Evolutionary conservation across 257 asterid genomes (phyloP).

Genomic region (Nemophila menziesii): DNA sequence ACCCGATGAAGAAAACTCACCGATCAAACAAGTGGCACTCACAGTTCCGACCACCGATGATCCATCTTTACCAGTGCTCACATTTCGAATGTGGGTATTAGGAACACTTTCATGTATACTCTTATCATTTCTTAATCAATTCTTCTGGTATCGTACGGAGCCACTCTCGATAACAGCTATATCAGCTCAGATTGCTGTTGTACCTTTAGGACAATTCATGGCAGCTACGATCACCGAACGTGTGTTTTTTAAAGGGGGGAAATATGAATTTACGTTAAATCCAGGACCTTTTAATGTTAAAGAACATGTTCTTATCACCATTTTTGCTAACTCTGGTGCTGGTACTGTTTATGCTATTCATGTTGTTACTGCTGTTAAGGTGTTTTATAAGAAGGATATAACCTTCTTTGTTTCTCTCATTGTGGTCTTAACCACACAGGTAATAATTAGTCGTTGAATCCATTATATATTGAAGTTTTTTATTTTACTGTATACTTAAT

Average conservation of each 20-base stretch:
- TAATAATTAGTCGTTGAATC: too few relatives aligned
- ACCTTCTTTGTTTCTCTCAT: conserved; percentile 4
- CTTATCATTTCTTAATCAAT: conserved; percentile 20
- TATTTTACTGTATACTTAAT: too few relatives aligned
- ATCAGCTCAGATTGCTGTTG: conserved; percentile 2
- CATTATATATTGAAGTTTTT: too few relatives aligned
- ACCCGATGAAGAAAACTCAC: conserved; percentile 10
- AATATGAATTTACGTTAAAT: conserved; percentile 1
- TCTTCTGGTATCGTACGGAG: conserved; percentile 18
- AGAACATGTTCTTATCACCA: conserved; percentile 4
- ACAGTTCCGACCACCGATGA: conserved; percentile 15
- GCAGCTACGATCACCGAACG: background rate
- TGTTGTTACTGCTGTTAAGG: conserved; percentile 5
- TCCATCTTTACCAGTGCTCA: conserved; percentile 7
- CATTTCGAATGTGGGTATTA: conserved; percentile 17
- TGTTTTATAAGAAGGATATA: background rate
- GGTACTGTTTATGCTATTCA: conserved; percentile 5
- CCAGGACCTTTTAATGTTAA: conserved; percentile 3
- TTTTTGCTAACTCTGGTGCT: conserved; percentile 5
- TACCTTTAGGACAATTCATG: conserved; percentile 2
- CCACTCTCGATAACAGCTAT: conserved; percentile 4
- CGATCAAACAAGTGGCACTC: conserved; percentile 15
- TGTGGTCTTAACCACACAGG: conserved; percentile 4
- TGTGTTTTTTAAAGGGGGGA: background rate
- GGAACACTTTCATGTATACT: conserved; percentile 16